These are phyloP conservation scores for Seiridium cupressi DNA, from an alignment of 2,329 filamentous ascomycete genomes.

Conservation along the genomic window DNA sequence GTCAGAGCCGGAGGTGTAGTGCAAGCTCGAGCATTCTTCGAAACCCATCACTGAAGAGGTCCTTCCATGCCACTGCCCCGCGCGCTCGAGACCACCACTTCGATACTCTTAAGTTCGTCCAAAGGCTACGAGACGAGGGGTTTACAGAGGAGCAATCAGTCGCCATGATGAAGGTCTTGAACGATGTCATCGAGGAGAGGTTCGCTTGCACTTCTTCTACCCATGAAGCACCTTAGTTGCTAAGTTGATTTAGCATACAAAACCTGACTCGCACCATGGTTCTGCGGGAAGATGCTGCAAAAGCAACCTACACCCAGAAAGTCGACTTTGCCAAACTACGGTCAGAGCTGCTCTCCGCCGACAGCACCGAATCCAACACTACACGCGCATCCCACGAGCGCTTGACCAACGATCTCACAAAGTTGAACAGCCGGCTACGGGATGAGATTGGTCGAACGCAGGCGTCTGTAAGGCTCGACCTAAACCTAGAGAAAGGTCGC, in stretches of 20 bases:
- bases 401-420: conserved; percentile 90
- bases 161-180: conserved; percentile 97
- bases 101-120: conserved; percentile 96
- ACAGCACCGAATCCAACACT: conserved; percentile 85
- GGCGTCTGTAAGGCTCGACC: conserved; percentile 84
- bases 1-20: conserved; percentile 4
- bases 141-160: conserved; percentile 94
- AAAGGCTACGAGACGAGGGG: conserved; percentile 83
- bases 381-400: conserved; percentile 90
- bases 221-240: background rate
- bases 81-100: conserved; percentile 84
- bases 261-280: conserved; percentile 98
- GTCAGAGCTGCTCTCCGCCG: conserved; percentile 68
- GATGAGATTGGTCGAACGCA: conserved; percentile 96
- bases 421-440: conserved; percentile 82
- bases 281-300: conserved; percentile 85
- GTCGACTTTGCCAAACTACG: conserved; percentile 21
- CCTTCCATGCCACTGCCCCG: conserved; percentile 67
- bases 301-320: conserved; percentile 65
- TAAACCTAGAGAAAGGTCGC: conserved; percentile 94
- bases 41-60: conserved; percentile 33
- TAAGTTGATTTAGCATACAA: conserved; percentile 65
- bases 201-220: conserved; percentile 24
- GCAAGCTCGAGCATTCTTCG: conserved; percentile 20
- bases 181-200: conserved; percentile 96